Evolutionary conservation across 1,284 basidiomycete genomes (phyloP).

Genomic region (Ganoderma lucidum): DNA sequence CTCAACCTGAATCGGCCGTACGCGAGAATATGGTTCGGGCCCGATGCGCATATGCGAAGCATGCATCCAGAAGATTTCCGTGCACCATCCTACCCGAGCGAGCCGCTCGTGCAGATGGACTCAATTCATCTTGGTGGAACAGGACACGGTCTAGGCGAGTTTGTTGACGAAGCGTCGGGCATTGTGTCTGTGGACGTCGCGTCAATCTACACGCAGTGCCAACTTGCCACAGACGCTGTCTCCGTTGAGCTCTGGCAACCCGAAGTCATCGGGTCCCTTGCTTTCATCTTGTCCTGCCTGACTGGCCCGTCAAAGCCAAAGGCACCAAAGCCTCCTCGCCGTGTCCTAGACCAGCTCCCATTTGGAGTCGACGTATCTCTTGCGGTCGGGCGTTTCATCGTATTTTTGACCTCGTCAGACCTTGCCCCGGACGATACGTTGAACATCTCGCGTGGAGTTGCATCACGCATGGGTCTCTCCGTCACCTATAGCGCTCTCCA

Average conservation of each 20-base stretch:
- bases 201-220: conserved; percentile 60
- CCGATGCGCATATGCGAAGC: conserved; percentile 26
- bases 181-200: conserved; percentile 57
- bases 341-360: conserved; percentile 53
- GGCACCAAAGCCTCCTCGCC: conserved; percentile 28
- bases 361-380: conserved; percentile 65
- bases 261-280: conserved; percentile 63
- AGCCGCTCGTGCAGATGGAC: conserved; percentile 64
- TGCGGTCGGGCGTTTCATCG: conserved; percentile 67
- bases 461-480: conserved; percentile 64
- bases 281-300: conserved; percentile 51
- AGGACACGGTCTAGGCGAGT: conserved; percentile 55
- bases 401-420: conserved; percentile 80
- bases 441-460: conserved; percentile 77
- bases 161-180: conserved; percentile 53
- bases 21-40: conserved; percentile 37
- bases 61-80: conserved; percentile 26
- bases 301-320: conserved; percentile 30
- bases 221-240: conserved; percentile 65
- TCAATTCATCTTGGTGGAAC: conserved; percentile 55
- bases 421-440: conserved; percentile 75
- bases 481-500: conserved; percentile 69
- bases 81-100: conserved; percentile 34
- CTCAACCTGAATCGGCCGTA: conserved; percentile 37
- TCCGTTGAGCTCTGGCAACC: conserved; percentile 80